Conservation (phyloP, 1,139 yeast species). For the Nadsonia starkeyi-henricii region DNA sequence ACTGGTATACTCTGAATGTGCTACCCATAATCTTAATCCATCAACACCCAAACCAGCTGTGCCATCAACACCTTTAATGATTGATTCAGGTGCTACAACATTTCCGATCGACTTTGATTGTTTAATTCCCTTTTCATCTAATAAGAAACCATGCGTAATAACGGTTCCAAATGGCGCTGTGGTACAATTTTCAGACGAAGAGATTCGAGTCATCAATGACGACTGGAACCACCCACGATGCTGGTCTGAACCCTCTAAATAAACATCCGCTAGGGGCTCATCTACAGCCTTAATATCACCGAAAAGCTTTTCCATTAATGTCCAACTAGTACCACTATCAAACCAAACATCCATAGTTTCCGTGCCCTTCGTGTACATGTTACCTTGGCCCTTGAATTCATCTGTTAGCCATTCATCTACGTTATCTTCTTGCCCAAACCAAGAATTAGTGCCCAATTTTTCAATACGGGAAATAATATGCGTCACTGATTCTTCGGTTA, state of each 20-base stretch:
- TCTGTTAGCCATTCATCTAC: slow-evolving; percentile 64
- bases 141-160: slow-evolving; percentile 84
- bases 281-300: slow-evolving; percentile 22
- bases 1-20: slow-evolving; percentile 71
- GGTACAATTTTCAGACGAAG: slow-evolving; percentile 21
- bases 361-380: slow-evolving; percentile 43
- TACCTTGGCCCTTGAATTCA: slow-evolving; percentile 22
- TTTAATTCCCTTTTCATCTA: slow-evolving; percentile 74
- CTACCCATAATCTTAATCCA: slow-evolving; percentile 84
- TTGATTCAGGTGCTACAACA: slow-evolving; percentile 51
- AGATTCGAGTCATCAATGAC: slow-evolving; percentile 68
- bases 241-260: slow-evolving; percentile 91
- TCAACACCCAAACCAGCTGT: slow-evolving; percentile 72
- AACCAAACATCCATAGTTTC: slow-evolving; percentile 99
- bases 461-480: slow-evolving; percentile 41
- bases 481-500: slow-evolving; percentile 38
- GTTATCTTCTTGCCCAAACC: slow-evolving; percentile 51
- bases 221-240: slow-evolving; percentile 99
- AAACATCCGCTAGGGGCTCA: slow-evolving; percentile 49
- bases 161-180: slow-evolving; percentile 58
- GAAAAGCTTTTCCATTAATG: slow-evolving; percentile 32
- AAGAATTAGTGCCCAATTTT: slow-evolving; percentile 51
- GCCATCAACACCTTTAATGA: slow-evolving; percentile 49
- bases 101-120: slow-evolving; percentile 94
- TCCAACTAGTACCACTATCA: slow-evolving; percentile 94